Evolutionary conservation across 2,329 filamentous ascomycete genomes (phyloP), one percentile per base, ranked within the genome.

Genomic region (Volutella citrinella): DNA sequence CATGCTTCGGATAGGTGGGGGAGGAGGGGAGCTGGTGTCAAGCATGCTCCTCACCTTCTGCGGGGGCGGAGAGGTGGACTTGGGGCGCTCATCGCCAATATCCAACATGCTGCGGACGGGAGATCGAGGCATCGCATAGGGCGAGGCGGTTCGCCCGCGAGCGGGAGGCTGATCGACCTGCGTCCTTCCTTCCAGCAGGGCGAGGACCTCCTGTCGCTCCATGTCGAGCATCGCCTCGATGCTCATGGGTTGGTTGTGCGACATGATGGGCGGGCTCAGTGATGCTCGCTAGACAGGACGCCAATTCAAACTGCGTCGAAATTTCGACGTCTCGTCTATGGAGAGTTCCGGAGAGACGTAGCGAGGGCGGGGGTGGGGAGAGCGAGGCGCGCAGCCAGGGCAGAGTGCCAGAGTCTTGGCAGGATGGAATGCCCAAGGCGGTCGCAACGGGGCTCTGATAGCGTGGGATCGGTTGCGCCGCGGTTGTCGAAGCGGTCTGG

Each of bases 171-270:
- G 32, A n/a, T n/a, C n/a, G 20, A 34, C 34, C 14, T 34, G 31
- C 57, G 55, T 10, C 59, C 64, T 66, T 27, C 72, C 73, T 57
- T 84, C 80, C 25, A 88, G 68, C 42, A 87, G 66, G 29, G 79
- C 80, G 46, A 88, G 68, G 23, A 89, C 80, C 63, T 87, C 84
- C 43, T 73, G 71, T 42, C 84, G 76, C 69, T 91, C 86, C 67
- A 88, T 82, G 56, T 89, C 85, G 44, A 89, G 70, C 46, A 82
- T 78, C 30, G 82, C 77, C 64, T 88, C 85, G 54, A 90, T 77
- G 54, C 84, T 88, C 82, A 87, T 87, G 14, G 68, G 66, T 31
- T 64, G 61, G 30, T 48, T 54, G 32, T 50, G 54, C 39, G 61
- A 55, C 61, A 64, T 64, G 40, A 32, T 52, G 49, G 30, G 18